Evolutionary conservation across 306 rosid species (phyloP).

Genomic region (Cicer pinnatifidum): DNA sequence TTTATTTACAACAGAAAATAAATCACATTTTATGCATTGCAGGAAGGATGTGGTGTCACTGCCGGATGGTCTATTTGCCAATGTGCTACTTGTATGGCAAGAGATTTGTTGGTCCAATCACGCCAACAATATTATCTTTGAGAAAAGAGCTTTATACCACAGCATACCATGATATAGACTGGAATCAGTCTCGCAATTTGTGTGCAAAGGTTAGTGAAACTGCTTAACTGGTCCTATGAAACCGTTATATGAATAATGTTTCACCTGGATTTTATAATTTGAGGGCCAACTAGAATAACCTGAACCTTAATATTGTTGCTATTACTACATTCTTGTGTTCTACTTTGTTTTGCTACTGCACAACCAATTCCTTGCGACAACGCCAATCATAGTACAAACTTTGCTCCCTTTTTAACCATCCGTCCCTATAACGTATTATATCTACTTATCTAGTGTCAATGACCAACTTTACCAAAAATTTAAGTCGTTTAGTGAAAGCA

Average conservation of each 20-base stretch:
- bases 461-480: conserved; percentile 4
- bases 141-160: conserved; percentile 74
- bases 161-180: conserved; percentile 82
- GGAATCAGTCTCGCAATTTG: conserved; percentile 76
- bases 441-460: conserved; percentile 12
- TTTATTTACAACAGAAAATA: conserved; percentile 20
- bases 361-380: conserved; percentile 17
- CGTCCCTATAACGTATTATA: neutral
- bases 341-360: conserved; percentile 15
- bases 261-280: conserved; percentile 33
- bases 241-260: conserved; percentile 15
- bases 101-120: conserved; percentile 89
- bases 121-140: conserved; percentile 73
- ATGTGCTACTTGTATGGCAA: conserved; percentile 92
- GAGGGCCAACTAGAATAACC: conserved; percentile 10
- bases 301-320: conserved; percentile 18
- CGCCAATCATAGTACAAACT: conserved; percentile 17
- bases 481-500: conserved; percentile 6
- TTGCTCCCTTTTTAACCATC: conserved; percentile 21
- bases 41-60: conserved; percentile 99
- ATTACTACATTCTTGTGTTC: conserved; percentile 27
- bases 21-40: conserved; percentile 43
- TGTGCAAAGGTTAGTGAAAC: conserved; percentile 83
- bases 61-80: conserved; percentile 93
- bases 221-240: conserved; percentile 33